Evolutionary conservation across 106 monocot genomes (phyloP).

Genomic region (Xerophyta viscosa): DNA sequence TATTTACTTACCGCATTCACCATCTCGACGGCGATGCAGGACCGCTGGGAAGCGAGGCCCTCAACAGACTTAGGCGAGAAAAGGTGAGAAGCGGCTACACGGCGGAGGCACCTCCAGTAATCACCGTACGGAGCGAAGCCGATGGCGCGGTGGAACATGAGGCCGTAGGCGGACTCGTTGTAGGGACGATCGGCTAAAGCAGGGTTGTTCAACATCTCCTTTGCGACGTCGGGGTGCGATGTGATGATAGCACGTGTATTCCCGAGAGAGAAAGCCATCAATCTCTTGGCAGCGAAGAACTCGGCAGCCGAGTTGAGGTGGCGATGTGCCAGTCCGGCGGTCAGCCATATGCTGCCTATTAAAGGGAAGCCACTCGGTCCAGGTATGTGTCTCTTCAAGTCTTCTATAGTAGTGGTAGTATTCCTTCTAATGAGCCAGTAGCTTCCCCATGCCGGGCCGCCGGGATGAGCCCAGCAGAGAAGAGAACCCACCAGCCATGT

Average conservation of each 20-base stretch:
- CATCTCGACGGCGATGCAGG: conserved; percentile 36
- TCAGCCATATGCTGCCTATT: conserved; percentile 53
- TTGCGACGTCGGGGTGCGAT: conserved; percentile 33
- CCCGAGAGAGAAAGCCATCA: conserved; percentile 60
- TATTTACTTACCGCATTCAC: neutral
- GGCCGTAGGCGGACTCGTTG: conserved; percentile 60
- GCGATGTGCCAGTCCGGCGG: conserved; percentile 56
- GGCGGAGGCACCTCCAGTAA: conserved; percentile 60
- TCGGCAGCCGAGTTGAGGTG: conserved; percentile 15
- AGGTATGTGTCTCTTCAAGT: conserved; percentile 13
- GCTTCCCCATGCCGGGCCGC: conserved; percentile 52
- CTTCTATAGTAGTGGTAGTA: neutral
- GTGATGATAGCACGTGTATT: conserved; percentile 39
- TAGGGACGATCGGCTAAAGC: conserved; percentile 58
- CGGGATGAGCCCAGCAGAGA: conserved; percentile 32
- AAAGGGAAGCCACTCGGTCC: conserved; percentile 52
- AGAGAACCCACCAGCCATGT: conserved; percentile 12
- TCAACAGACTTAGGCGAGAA: conserved; percentile 40
- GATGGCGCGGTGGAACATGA: conserved; percentile 68
- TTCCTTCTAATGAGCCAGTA: neutral
- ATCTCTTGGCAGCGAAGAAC: conserved; percentile 14
- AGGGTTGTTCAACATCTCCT: conserved; percentile 40
- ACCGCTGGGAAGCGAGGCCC: conserved; percentile 9
- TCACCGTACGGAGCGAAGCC: conserved; percentile 67
- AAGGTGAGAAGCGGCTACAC: conserved; percentile 41